Percentiles rank a stretch among this genome's conserved stretches.
phyloP scores from a whole-genome alignment of 306 rosid genomes.

The Lathyrus sativus region DNA sequence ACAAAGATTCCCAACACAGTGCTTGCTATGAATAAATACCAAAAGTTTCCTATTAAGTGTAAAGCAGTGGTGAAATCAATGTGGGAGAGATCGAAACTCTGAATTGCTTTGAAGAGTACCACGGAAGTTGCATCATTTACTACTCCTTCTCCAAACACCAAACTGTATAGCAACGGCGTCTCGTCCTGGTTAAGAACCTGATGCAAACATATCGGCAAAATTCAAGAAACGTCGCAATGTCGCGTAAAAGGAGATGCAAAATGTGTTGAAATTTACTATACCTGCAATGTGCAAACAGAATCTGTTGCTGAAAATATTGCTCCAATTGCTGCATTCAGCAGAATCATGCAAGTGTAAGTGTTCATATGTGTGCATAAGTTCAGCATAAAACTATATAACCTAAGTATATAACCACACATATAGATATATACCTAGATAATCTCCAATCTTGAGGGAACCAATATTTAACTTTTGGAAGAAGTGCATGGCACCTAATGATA shows the following conservation, averaged over 20 bases:
- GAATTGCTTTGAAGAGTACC: constrained; percentile 95
- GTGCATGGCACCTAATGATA: constrained; percentile 90
- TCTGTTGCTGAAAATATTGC: constrained; percentile 95
- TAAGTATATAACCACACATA: not conserved
- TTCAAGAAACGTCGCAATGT: not conserved
- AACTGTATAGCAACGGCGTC: constrained; percentile 78
- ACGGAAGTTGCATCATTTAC: constrained; percentile 96
- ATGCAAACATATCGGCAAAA: constrained; percentile 10
- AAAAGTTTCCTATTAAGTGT: constrained; percentile 65
- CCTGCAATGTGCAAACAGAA: constrained; percentile 97
- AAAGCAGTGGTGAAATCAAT: constrained; percentile 66
- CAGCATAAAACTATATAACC: constrained; percentile 6
- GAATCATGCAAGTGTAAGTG: constrained; percentile 23
- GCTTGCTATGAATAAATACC: constrained; percentile 70
- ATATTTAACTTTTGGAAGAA: constrained; percentile 75
- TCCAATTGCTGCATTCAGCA: constrained; percentile 78
- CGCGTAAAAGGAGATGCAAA: not conserved
- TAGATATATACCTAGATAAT: constrained; percentile 70
- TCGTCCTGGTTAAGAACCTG: constrained; percentile 95
- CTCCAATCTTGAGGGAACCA: constrained; percentile 85
- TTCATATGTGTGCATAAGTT: not conserved
- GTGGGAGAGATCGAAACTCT: constrained; percentile 85
- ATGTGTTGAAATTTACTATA: constrained; percentile 33
- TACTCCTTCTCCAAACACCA: constrained; percentile 96
- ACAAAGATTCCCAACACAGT: constrained; percentile 74